Percentiles rank a stretch among this genome's conserved stretches.
Conservation (phyloP, 2,329 filamentous ascomycete species). For the Cyphellophora attinorum region DNA sequence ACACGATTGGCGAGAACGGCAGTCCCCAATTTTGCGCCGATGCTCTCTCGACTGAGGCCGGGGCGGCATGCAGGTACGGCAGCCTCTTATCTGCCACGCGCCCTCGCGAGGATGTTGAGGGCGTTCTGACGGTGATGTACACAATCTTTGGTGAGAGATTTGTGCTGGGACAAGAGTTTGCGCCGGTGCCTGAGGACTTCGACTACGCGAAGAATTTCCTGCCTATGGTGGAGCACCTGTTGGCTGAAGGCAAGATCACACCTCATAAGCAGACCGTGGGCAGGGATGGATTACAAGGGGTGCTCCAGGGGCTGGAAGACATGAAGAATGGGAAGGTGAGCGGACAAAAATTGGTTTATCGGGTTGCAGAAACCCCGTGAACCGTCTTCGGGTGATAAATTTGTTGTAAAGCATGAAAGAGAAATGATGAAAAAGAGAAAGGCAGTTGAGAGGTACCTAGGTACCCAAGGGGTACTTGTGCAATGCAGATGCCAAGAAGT, state of each 20-base stretch:
- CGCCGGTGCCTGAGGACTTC: slow-evolving; percentile 25
- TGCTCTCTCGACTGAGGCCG: slow-evolving; percentile 24
- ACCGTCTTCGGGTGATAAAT: too few species aligned
- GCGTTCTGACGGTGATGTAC: slow-evolving; percentile 23
- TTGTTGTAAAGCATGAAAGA: too few species aligned
- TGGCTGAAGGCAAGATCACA: slow-evolving; percentile 33
- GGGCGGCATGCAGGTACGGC: slow-evolving; percentile 23
- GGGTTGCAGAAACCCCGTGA: too few species aligned
- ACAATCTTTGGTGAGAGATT: slow-evolving; percentile 25
- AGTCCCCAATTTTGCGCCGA: slow-evolving; percentile 24
- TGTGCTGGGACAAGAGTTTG: slow-evolving; percentile 15
- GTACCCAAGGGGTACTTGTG: too few species aligned
- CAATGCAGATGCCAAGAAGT: too few species aligned
- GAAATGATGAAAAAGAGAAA: too few species aligned
- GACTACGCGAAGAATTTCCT: slow-evolving; percentile 35
- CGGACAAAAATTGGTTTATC: slow-evolving; percentile 41
- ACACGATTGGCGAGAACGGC: slow-evolving; percentile 24
- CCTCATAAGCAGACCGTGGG: slow-evolving; percentile 33
- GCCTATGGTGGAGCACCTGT: slow-evolving; percentile 27
- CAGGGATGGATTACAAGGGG: slow-evolving; percentile 34
- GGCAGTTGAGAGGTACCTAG: too few species aligned
- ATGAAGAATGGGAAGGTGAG: slow-evolving; percentile 37
- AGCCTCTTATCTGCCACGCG: slow-evolving; percentile 16
- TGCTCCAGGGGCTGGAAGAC: slow-evolving; percentile 34
- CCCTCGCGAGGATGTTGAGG: slow-evolving; percentile 25